phyloP scores from a whole-genome alignment of 257 asterid species.

The Plantago elongata region DNA sequence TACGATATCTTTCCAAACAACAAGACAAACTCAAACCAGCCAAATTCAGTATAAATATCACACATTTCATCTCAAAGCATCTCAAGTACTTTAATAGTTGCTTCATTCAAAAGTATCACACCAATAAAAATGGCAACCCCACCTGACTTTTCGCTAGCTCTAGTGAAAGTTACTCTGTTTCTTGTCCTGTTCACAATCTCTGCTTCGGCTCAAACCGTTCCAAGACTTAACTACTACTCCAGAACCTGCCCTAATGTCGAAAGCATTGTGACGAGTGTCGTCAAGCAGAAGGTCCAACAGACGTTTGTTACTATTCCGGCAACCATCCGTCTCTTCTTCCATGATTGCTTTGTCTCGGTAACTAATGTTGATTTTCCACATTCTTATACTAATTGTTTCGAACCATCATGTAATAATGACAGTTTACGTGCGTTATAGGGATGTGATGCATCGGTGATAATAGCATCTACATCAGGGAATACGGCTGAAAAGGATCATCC shows the following conservation, averaged over 20 bases:
- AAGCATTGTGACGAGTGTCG: conserved; percentile 49
- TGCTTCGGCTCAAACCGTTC: conserved; percentile 39
- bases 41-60: conserved; percentile 5
- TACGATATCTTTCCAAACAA: too few species aligned
- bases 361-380: neutral
- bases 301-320: conserved; percentile 73
- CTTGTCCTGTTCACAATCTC: conserved; percentile 24
- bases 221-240: conserved; percentile 41
- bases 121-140: conserved; percentile 31
- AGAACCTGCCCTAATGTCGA: conserved; percentile 67
- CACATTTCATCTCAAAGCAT: neutral
- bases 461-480: conserved; percentile 57
- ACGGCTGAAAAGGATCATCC: conserved; percentile 81
- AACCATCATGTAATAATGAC: neutral
- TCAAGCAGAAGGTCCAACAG: conserved; percentile 45
- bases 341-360: conserved; percentile 73
- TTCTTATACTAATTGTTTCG: neutral
- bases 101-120: neutral
- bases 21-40: neutral
- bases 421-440: conserved; percentile 37
- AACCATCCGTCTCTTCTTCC: conserved; percentile 71
- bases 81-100: neutral
- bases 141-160: conserved; percentile 8
- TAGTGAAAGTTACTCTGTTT: conserved; percentile 25
- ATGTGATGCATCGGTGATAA: conserved; percentile 72